Evolutionary conservation across 352 stramenopile species (phyloP).

Genomic region (Phytophthora citricola): DNA sequence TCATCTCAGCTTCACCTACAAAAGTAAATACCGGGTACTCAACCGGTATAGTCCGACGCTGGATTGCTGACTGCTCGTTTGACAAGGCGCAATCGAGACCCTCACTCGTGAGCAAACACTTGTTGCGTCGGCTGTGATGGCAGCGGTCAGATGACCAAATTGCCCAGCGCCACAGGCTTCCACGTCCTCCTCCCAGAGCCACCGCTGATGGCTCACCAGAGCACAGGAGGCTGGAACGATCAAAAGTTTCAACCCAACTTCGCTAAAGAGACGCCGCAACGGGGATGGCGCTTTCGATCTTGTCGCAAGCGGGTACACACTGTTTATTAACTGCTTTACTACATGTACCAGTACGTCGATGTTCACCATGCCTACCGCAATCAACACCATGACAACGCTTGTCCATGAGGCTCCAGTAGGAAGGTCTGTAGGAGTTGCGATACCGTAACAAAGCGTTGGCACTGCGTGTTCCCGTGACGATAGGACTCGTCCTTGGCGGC

Average conservation of each 20-base stretch:
- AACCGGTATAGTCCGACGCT: conserved; percentile 9
- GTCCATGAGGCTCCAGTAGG: conserved; percentile 40
- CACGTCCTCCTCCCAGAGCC: too few species aligned
- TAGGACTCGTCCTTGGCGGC: conserved; percentile 59
- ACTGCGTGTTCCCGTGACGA: conserved; percentile 39
- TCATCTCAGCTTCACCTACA: too few species aligned
- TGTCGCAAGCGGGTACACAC: conserved; percentile 4
- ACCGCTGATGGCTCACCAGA: too few species aligned
- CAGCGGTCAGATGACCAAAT: neutral
- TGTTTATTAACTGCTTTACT: neutral
- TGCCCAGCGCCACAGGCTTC: neutral
- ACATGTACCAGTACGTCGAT: neutral
- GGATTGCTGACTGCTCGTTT: neutral
- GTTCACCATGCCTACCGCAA: conserved; percentile 3
- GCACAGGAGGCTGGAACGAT: neutral
- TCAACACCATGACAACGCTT: conserved; percentile 11
- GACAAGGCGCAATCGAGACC: neutral
- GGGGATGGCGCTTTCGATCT: conserved; percentile 13
- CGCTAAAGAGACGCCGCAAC: conserved; percentile 11
- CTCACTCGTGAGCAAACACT: neutral
- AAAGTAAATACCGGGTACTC: conserved; percentile 2
- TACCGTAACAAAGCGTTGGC: conserved; percentile 53
- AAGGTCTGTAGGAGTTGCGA: conserved; percentile 60
- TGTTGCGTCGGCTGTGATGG: conserved; percentile 3
- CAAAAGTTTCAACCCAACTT: conserved; percentile 8